Conservation (phyloP, 257 asterid species). For the Plectranthus barbatus region DNA sequence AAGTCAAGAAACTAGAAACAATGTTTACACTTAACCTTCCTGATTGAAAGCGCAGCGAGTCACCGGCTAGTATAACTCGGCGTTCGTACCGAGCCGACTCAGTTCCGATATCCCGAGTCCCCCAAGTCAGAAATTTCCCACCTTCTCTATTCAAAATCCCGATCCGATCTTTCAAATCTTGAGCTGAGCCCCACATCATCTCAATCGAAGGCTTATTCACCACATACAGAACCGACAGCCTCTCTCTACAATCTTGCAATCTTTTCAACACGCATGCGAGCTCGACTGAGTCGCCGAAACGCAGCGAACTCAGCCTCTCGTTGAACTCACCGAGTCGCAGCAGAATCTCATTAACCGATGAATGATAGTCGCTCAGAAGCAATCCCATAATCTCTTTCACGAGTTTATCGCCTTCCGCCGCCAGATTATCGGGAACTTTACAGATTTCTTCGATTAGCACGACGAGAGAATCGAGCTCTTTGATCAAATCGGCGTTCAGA, state of each 20-base stretch:
- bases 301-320: slow-evolving; percentile 41
- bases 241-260: slow-evolving; percentile 45
- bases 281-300: slow-evolving; percentile 64
- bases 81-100: slow-evolving; percentile 61
- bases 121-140: slow-evolving; percentile 25
- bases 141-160: slow-evolving; percentile 28
- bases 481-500: slow-evolving; percentile 42
- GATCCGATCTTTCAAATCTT: slow-evolving; percentile 28
- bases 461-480: slow-evolving; percentile 45
- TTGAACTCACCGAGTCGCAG: slow-evolving; percentile 48
- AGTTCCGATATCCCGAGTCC: slow-evolving; percentile 20
- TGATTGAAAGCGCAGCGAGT: slow-evolving; percentile 39
- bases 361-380: slow-evolving; percentile 35
- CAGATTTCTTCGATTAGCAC: slow-evolving; percentile 40
- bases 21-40: slow-evolving; percentile 31
- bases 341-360: slow-evolving; percentile 41
- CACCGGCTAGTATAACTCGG: slow-evolving; percentile 16
- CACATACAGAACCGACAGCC: slow-evolving; percentile 17
- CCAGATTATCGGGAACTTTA: slow-evolving; percentile 37
- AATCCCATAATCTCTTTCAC: slow-evolving; percentile 36
- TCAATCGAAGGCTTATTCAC: slow-evolving; percentile 46
- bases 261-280: slow-evolving; percentile 42
- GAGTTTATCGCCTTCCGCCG: slow-evolving; percentile 31
- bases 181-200: slow-evolving; percentile 39
- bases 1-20: slow-evolving; percentile 5